Evolutionary conservation across 2,329 filamentous ascomycete species (phyloP).

Genomic region (Pseudogymnoascus sp.): DNA sequence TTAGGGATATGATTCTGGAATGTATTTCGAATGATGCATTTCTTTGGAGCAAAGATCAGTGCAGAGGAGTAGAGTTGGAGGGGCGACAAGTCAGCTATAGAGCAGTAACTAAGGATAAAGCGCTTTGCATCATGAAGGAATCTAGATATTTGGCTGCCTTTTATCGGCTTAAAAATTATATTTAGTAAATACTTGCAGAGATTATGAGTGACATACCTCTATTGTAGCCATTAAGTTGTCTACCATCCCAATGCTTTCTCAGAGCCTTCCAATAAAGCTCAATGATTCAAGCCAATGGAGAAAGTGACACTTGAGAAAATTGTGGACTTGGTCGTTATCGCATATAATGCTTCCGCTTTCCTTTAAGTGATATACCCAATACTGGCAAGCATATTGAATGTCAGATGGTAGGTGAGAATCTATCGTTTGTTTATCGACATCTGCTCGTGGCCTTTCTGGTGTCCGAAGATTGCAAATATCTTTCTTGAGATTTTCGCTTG

Average conservation of each 20-base stretch:
- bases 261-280: constrained; percentile 11
- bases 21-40: constrained; percentile 19
- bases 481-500: constrained; percentile 17
- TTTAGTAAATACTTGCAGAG: not conserved
- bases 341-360: not conserved
- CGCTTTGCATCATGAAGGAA: constrained; percentile 13
- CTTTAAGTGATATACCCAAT: constrained; percentile 21
- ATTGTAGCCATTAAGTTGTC: constrained; percentile 10
- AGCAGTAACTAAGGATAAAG: constrained; percentile 11
- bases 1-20: constrained; percentile 11
- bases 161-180: not conserved
- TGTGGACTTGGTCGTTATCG: not conserved
- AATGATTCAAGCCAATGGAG: constrained; percentile 15
- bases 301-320: constrained; percentile 13
- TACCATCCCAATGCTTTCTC: constrained; percentile 14
- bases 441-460: constrained; percentile 15
- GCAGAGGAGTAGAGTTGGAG: constrained; percentile 28
- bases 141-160: not conserved
- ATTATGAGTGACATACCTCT: constrained; percentile 6
- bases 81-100: constrained; percentile 21
- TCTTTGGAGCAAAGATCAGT: constrained; percentile 25
- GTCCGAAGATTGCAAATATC: constrained; percentile 26
- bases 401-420: constrained; percentile 13
- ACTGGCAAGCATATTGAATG: constrained; percentile 20
- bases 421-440: constrained; percentile 13